Conservation (phyloP, 2,329 filamentous ascomycete genomes). For the Penicillium sp. region DNA sequence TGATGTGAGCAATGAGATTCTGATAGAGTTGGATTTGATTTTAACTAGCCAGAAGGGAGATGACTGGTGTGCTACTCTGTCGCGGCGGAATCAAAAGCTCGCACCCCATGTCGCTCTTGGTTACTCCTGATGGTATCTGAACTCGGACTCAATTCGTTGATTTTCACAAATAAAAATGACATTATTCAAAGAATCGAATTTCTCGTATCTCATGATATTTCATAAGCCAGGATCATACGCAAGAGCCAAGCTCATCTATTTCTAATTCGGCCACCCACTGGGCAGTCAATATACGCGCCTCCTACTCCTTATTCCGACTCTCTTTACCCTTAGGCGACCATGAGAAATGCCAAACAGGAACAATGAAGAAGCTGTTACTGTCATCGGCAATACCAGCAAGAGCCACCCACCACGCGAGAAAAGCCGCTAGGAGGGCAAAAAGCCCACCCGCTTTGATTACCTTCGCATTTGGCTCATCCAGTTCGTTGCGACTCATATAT, state of each 20-base stretch:
- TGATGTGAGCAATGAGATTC: constrained; percentile 29
- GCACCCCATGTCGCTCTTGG: not conserved
- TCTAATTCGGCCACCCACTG: not conserved
- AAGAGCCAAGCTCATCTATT: not conserved
- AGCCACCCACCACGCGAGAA: constrained; percentile 82
- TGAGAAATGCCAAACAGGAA: constrained; percentile 86
- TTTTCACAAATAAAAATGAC: not conserved
- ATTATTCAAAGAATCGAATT: not conserved
- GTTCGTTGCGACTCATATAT: constrained; percentile 54
- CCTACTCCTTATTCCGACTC: constrained; percentile 49
- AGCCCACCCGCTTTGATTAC: constrained; percentile 64
- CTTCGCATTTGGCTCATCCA: constrained; percentile 33
- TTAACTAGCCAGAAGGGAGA: constrained; percentile 12
- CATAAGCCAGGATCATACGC: not conserved
- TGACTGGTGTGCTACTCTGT: constrained; percentile 15
- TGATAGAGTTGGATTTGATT: constrained; percentile 22
- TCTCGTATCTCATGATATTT: not conserved
- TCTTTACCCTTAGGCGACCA: constrained; percentile 73
- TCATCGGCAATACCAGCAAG: constrained; percentile 71
- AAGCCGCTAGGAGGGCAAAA: constrained; percentile 72
- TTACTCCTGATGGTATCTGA: not conserved
- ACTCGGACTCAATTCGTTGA: not conserved
- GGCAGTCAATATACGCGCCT: not conserved
- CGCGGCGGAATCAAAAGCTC: not conserved
- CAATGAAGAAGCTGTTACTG: constrained; percentile 74